Conservation (phyloP, 257 asterid species). For the Solanum ossicruentum region DNA sequence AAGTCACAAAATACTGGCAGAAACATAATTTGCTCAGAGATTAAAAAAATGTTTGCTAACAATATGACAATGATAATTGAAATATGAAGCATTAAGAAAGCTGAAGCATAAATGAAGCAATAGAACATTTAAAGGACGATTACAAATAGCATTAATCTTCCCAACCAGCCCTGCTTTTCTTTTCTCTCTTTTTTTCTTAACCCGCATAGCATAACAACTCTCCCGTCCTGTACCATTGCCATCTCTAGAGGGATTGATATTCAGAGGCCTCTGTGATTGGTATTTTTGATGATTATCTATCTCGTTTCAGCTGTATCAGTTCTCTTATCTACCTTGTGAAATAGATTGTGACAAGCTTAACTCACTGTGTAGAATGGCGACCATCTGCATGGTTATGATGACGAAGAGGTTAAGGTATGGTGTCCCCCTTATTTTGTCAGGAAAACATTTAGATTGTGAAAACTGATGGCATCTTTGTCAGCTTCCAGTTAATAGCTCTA, state of each 20-base stretch:
- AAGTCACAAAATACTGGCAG: not conserved
- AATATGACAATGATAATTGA: not conserved
- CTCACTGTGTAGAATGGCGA: conserved; percentile 41
- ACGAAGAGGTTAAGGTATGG: conserved; percentile 53
- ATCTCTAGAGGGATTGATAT: not conserved
- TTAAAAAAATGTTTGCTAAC: not conserved
- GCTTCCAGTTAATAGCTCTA: conserved; percentile 58
- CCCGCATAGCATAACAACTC: not conserved
- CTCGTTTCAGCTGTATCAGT: not conserved
- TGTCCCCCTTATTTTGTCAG: not conserved
- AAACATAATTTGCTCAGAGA: not conserved
- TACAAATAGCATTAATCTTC: not conserved
- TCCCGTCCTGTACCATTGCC: not conserved
- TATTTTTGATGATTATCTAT: not conserved
- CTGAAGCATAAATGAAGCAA: not conserved
- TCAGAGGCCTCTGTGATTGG: not conserved
- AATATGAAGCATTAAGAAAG: not conserved
- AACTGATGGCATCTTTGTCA: conserved; percentile 7
- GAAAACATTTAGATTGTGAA: not conserved
- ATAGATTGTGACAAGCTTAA: conserved; percentile 4
- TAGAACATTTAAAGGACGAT: not conserved
- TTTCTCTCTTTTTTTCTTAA: not conserved
- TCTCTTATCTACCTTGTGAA: conserved; percentile 4
- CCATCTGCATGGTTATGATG: conserved; percentile 50
- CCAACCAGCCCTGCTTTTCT: not conserved